Evolutionary conservation across 2,329 filamentous ascomycete genomes (phyloP), one percentile per base, ranked within the genome.

Genomic region (Exserohilum turcica): DNA sequence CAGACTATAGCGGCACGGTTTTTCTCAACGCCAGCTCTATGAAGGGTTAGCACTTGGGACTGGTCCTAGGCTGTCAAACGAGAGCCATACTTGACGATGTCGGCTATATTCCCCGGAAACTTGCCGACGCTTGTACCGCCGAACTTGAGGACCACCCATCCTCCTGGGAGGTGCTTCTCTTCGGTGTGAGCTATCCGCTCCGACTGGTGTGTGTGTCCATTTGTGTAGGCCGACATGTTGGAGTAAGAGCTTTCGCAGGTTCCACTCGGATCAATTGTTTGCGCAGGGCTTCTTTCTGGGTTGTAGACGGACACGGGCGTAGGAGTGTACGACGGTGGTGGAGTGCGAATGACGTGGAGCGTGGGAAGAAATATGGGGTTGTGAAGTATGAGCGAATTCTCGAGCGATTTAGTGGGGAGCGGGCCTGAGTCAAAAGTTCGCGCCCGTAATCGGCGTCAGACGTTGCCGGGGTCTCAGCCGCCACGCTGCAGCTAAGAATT

Each of bases 51-150:
- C 46, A 37, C 16, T 27, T 37, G 32, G 13, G 16, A 31, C 31
- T 27, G 29, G 12, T 46, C 45, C 13, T 24, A 32, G 28, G 48
- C 21, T 38, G 16, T 19, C 5, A 8, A 12, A n/a, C 19, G 16
- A 40, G 7, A 24, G 31, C 24, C 65, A 7, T 62, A 79, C 78
- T 77, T 70, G 59, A 92, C 84, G 70, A 93, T 91, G 66, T 89
- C 75, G 54, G 77, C 79, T 68, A 82, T 81, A 60, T 78, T 76
- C 61, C 78, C 83, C 46, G 92, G 88, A 68, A 96, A 96, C 78
- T 97, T 97, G 66, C 93, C 94, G 45, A 97, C 90, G 71, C 91
- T 96, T 46, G 93, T 99, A 45, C 93, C 93, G 58, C 92, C 92
- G 75, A 96, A 96, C 77, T 97, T 97, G 75, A 96, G 92, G 44